A percentile compares a stretch with the other conserved stretches of the same genome.
phyloP scores from a whole-genome alignment of 805 yeast genomes.

The Lachancea kluyveri region DNA sequence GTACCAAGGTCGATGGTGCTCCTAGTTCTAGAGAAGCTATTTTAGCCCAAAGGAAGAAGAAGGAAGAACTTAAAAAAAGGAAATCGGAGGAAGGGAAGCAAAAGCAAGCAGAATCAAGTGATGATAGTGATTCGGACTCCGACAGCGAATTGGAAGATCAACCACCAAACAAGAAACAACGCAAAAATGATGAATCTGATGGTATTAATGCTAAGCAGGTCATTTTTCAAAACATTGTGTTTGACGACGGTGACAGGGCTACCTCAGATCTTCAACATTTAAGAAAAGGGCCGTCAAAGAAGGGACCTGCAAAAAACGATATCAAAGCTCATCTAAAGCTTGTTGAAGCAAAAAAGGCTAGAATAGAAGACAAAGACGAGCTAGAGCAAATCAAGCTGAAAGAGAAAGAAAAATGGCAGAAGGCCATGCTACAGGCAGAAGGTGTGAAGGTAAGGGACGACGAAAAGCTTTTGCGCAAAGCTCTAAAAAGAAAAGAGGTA shows the following conservation, averaged over 20 bases:
- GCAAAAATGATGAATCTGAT: constrained; percentile 33
- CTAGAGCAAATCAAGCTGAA: constrained; percentile 49
- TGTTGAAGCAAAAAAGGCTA: constrained; percentile 67
- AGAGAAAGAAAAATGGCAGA: constrained; percentile 80
- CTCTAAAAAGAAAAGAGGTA: constrained; percentile 77
- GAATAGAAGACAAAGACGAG: constrained; percentile 53
- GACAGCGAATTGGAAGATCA: constrained; percentile 22
- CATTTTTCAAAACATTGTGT: constrained; percentile 74
- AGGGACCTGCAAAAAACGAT: constrained; percentile 85
- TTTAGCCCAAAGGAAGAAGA: constrained; percentile 55
- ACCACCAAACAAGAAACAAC: constrained; percentile 20
- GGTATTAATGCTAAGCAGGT: constrained; percentile 38
- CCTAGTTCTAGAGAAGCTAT: constrained; percentile 80
- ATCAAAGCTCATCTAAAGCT: constrained; percentile 72
- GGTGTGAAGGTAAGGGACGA: constrained; percentile 87
- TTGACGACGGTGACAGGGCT: constrained; percentile 73
- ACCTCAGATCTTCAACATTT: constrained; percentile 62
- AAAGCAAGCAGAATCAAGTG: constrained; percentile 31
- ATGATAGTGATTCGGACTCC: constrained; percentile 30
- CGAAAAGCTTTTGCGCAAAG: constrained; percentile 79
- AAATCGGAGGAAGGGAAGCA: constrained; percentile 35
- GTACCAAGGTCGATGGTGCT: constrained; percentile 73
- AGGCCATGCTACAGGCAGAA: constrained; percentile 78
- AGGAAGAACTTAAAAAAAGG: constrained; percentile 30
- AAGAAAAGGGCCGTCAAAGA: constrained; percentile 43